Base-by-base conservation (phyloP, 2,329 filamentous ascomycete genomes). In the Ophiostoma perfectum region DNA sequence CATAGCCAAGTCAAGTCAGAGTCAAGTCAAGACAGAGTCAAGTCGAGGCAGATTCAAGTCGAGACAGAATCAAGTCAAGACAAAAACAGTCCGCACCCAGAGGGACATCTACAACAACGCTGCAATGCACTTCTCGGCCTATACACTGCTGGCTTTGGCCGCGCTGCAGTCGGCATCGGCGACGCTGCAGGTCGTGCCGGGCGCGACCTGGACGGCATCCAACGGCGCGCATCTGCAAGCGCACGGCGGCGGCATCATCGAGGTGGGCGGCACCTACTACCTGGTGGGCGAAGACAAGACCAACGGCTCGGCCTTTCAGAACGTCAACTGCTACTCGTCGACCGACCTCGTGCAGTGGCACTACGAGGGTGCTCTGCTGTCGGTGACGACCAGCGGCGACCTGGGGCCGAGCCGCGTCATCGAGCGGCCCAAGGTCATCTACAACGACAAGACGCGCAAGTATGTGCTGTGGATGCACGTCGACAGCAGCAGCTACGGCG, bases 231-330 rank as follows among this genome's bases (percentile, higher is more conserved):
- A 89, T 72, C 78, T 90, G 5, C 88, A 90, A 78, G 88, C 88
- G 0, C 88, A 90, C 73, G 88, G 88, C 2, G 85, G 83, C 1
- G 87, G 87, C 55, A 80, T 90, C n/a, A 82, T 88, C 73, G 79
- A 84, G 72, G 83, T 84, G 1, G 80, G 81, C 60, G 80, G 78
- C 9, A 83, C 81, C 0, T 91, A 86, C 78, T 91, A 90, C 77
- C 82, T 87, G 78, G 84, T 90, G 45, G 89, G 89, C 16, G 88
- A 91, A 75, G 88, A 91, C 78, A 90, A 90, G 75, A 85, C 86
- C 0, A 77, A 83, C 27, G 87, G 88, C 41, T 83, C 81, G 0
- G 77, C 80, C 0, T 90, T 90, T 75, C 85, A 87, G 71, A 87
- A 87, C 66, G 79, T 90, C 72, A 90, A 89, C 75, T 90, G 88